Evolutionary conservation across 2,329 filamentous ascomycete species (phyloP).

Genomic region (Sporothrix phasma): DNA sequence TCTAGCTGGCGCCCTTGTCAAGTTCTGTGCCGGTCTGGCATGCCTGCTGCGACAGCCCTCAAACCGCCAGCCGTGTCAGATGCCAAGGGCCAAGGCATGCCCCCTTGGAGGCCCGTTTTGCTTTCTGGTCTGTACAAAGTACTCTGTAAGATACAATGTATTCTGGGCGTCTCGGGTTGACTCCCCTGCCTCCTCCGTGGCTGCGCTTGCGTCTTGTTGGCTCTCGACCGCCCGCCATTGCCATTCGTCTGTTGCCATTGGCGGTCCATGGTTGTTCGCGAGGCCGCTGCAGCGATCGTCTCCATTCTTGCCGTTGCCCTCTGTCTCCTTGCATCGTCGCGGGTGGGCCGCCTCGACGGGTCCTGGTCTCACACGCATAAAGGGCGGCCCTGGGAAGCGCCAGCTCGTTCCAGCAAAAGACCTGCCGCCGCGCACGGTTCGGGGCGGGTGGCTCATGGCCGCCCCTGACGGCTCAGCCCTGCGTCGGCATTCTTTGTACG

Average conservation of each 20-base stretch:
- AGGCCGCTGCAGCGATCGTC: not conserved
- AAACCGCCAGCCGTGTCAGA: slow-evolving; percentile 2
- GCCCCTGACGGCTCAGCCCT: not conserved
- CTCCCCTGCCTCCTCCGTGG: no score
- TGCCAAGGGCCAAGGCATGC: not conserved
- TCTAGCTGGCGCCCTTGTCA: no score
- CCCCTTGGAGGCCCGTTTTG: not conserved
- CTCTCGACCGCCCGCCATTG: no score
- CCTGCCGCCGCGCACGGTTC: no score
- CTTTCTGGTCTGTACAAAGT: not conserved
- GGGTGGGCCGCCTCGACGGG: no score
- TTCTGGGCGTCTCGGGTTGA: not conserved
- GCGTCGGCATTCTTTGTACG: no score
- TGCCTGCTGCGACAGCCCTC: not conserved
- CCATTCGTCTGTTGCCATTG: no score
- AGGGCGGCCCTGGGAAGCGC: not conserved
- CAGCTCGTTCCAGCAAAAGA: no score
- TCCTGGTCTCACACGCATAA: not conserved
- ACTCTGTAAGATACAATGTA: not conserved
- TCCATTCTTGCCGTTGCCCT: not conserved
- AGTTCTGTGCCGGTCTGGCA: no score
- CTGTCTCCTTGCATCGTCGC: not conserved
- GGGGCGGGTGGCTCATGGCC: no score
- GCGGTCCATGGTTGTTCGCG: no score
- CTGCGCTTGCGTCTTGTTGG: no score